Evolutionary conservation across 192 early-diverging fungal species (phyloP).

Genomic region (Mortierella hygrophila): DNA sequence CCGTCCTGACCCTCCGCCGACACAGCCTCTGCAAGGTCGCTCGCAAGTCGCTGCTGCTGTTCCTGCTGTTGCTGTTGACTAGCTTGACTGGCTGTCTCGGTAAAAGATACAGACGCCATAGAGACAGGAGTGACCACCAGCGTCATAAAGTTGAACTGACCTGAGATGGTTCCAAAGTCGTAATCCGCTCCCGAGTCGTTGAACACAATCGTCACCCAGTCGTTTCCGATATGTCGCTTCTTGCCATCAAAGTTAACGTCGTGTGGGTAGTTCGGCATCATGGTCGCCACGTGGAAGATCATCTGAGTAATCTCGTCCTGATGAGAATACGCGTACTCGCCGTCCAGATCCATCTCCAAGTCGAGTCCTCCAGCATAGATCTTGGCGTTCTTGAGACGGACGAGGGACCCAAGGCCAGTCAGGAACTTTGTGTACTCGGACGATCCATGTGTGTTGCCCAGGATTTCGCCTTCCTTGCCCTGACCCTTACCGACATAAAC

Average conservation of each 20-base stretch:
- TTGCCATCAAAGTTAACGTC: constrained; percentile 88
- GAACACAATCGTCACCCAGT: constrained; percentile 94
- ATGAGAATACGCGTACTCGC: constrained; percentile 85
- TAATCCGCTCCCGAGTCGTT: constrained; percentile 90
- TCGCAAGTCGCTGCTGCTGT: not conserved
- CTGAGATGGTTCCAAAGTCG: constrained; percentile 90
- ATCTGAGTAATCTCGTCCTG: constrained; percentile 88
- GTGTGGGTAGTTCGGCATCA: constrained; percentile 87
- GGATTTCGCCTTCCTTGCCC: constrained; percentile 85
- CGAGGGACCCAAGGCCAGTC: constrained; percentile 81
- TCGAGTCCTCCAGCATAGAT: constrained; percentile 93
- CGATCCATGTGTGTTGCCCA: constrained; percentile 90
- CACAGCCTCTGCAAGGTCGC: not conserved
- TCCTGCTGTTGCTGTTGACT: constrained; percentile 36
- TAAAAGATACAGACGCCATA: constrained; percentile 49
- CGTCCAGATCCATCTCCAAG: constrained; percentile 85
- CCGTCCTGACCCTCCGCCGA: not conserved
- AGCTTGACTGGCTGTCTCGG: constrained; percentile 19
- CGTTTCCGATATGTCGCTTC: constrained; percentile 98
- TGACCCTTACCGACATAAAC: constrained; percentile 92
- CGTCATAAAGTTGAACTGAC: constrained; percentile 97
- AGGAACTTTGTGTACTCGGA: constrained; percentile 90
- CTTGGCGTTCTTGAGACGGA: constrained; percentile 74
- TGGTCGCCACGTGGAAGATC: constrained; percentile 93
- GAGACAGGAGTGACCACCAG: constrained; percentile 88